Evolutionary conservation across 768 basidiomycete genomes (phyloP), one percentile per base, ranked within the genome.

Genomic region (Tricholoma hemisulphureum): DNA sequence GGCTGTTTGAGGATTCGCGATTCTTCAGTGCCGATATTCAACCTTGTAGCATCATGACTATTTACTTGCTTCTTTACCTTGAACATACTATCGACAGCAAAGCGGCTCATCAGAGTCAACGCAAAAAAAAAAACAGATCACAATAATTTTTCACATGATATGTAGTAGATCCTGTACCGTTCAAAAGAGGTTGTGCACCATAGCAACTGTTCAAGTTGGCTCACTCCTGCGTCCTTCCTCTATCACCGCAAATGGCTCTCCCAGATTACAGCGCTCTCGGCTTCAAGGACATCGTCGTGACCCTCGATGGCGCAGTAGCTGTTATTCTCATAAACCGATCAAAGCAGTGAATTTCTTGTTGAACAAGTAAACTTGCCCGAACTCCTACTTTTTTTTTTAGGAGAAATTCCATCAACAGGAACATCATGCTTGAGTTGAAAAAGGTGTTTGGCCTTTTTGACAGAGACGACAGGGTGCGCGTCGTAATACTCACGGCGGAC

Each of bases 391-490:
- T 24, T 10, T 10, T 2, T 18, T 29, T 29, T 34, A 84, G 83
- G 60, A 73, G 77, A 45, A 85, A 84, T 59, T 78, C 75, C 6
- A 78, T 79, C 63, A 70, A 64, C 23, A 52, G 35, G 3, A 59
- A 54, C 10, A 58, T 83, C 11, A 65, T 68, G 23, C 24, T 66
- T 0, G 81, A 84, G 13, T 62, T 83, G 34, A 67, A 76, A 31
- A 66, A 76, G 43, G 73, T 73, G 1, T 83, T 82, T 58, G 75
- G 75, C 18, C 61, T 81, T 3, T 75, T 75, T 18, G 81, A 83
- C 70, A 72, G 67, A 48, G 84, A 84, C 56, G 83, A 84, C 61
- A 75, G 79, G 35, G 78, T 84, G 20, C 75, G 78, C 34, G 83
- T 72, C 0, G 76, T 83, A 16, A 73, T 84, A 18, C 61, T 83